Evolutionary conservation across 2,329 filamentous ascomycete species (phyloP).

Genomic region (Colletotrichum nymphaeae): DNA sequence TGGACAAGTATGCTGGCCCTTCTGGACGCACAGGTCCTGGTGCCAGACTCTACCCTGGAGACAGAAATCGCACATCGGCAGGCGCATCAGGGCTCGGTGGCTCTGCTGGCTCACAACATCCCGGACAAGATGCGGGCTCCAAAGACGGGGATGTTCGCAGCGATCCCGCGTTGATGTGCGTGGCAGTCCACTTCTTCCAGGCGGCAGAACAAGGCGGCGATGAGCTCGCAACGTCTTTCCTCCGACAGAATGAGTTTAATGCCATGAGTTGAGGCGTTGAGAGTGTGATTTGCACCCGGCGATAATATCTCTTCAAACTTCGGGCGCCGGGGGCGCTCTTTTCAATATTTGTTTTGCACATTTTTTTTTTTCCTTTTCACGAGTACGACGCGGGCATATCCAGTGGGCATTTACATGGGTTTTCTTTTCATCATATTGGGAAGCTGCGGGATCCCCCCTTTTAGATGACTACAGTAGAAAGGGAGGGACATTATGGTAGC

Average conservation of each 20-base stretch:
- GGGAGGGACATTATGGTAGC: slow-evolving; percentile 13
- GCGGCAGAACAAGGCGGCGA: slow-evolving; percentile 88
- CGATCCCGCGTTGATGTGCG: slow-evolving; percentile 90
- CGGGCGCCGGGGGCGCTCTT: slow-evolving; percentile 3
- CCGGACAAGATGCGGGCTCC: slow-evolving; percentile 42
- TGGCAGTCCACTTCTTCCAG: slow-evolving; percentile 98
- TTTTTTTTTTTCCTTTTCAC: background rate
- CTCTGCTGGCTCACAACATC: slow-evolving; percentile 42
- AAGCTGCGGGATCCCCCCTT: background rate
- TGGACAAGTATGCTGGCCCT: slow-evolving; percentile 72
- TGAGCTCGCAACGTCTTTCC: slow-evolving; percentile 82
- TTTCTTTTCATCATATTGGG: background rate
- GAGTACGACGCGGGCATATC: slow-evolving; percentile 7
- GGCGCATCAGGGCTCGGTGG: slow-evolving; percentile 33
- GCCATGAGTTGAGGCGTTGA: slow-evolving; percentile 15
- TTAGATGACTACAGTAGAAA: slow-evolving; percentile 17
- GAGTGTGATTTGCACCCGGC: background rate
- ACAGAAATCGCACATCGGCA: slow-evolving; percentile 26
- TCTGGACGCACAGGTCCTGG: slow-evolving; percentile 37
- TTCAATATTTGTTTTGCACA: background rate
- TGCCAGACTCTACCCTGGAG: slow-evolving; percentile 37
- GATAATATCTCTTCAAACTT: background rate
- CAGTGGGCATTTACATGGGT: slow-evolving; percentile 11
- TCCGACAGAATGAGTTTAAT: slow-evolving; percentile 71
- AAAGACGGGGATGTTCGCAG: slow-evolving; percentile 68